Conservation (phyloP, 2,329 filamentous ascomycete genomes). For the Nannizziopsis arthrosporioides region DNA sequence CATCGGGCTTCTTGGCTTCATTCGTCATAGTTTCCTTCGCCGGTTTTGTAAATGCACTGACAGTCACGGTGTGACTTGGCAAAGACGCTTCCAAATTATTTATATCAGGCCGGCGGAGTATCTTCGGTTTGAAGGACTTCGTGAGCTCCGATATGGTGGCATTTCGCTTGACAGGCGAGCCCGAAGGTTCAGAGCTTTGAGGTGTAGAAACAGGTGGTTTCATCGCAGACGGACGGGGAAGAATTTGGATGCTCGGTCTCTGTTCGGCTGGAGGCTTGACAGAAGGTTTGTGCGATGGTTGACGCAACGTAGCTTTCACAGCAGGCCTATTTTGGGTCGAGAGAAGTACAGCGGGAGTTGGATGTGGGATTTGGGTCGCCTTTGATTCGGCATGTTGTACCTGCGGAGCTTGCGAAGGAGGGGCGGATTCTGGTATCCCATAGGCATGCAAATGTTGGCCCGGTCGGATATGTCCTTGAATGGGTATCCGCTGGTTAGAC, state of each 20-base stretch:
- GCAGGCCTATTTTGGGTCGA: not conserved
- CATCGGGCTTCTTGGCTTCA: slow-evolving; percentile 10
- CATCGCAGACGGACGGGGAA: slow-evolving; percentile 26
- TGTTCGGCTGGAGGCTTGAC: not conserved
- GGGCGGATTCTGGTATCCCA: not conserved
- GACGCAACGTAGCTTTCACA: not conserved
- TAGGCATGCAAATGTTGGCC: not conserved
- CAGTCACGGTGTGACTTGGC: slow-evolving; percentile 20
- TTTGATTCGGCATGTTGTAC: not conserved
- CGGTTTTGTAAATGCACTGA: slow-evolving; percentile 19
- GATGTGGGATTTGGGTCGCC: not conserved
- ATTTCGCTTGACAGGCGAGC: slow-evolving; percentile 15
- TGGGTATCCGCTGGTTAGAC: slow-evolving; percentile 29
- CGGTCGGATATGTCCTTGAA: not conserved
- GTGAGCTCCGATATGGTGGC: slow-evolving; percentile 24
- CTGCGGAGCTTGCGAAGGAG: not conserved
- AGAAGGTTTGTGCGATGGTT: not conserved
- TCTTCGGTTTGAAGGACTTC: slow-evolving; percentile 43
- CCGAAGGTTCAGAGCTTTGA: not conserved
- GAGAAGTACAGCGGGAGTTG: not conserved
- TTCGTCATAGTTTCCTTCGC: slow-evolving; percentile 12
- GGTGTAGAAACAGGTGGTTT: slow-evolving; percentile 16
- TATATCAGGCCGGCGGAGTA: slow-evolving; percentile 41
- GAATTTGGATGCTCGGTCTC: slow-evolving; percentile 23
- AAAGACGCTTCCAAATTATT: slow-evolving; percentile 23